Percentiles rank a stretch among this genome's conserved stretches.
phyloP scores from a whole-genome alignment of 495 filamentous ascomycete genomes.

The Elasticomyces elasticus region DNA sequence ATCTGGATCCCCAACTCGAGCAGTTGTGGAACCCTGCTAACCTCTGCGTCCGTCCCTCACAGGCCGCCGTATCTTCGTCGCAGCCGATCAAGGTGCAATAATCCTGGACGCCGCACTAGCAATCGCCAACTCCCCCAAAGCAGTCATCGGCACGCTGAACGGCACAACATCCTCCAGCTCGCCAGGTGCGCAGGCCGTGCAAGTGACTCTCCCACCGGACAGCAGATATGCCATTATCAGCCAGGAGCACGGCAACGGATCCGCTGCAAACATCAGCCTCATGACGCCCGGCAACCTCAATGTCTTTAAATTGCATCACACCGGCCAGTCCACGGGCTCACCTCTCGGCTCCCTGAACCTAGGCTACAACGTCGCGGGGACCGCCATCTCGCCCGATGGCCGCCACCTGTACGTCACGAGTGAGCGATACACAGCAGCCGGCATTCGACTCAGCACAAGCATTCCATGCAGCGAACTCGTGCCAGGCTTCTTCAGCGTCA shows the following conservation, averaged over 20 bases:
- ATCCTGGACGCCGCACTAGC: no score
- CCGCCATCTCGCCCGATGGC: conserved; percentile 20
- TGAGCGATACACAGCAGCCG: conserved; percentile 11
- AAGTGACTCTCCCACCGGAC: conserved; percentile 21
- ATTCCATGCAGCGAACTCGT: neutral
- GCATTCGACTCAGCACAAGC: neutral
- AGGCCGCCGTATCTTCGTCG: no score
- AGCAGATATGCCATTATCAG: conserved; percentile 25
- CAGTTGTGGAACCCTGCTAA: no score
- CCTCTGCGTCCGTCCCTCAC: no score
- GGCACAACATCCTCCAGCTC: neutral
- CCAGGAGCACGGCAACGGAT: conserved; percentile 21
- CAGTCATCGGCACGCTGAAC: neutral
- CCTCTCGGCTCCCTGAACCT: neutral
- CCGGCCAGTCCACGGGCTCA: neutral
- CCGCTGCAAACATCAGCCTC: neutral
- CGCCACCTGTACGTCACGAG: conserved; percentile 23
- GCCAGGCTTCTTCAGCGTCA: conserved; percentile 1
- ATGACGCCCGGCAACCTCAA: neutral
- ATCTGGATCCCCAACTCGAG: no score
- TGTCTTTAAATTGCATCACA: neutral
- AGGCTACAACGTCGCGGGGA: conserved; percentile 17
- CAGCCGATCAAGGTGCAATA: no score
- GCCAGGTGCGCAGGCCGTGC: conserved; percentile 20
- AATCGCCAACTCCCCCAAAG: no score